Base-by-base conservation (phyloP, 495 filamentous ascomycete genomes). In the Cetradonia linearis region DNA sequence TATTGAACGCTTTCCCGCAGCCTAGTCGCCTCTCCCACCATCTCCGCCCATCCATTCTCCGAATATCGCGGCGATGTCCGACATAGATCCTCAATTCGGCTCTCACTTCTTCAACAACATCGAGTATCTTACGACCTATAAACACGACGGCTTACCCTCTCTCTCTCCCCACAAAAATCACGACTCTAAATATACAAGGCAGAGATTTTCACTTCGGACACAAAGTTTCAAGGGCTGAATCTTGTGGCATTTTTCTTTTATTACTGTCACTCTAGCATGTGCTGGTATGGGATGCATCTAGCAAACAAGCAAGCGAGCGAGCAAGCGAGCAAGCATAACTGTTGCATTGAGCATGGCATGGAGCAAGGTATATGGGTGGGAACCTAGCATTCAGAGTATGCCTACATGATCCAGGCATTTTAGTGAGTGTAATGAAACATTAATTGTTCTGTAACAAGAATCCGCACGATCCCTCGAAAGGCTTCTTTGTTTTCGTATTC, bases 141-240 rank as follows among this genome's bases (percentile, higher is more conserved):
- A 47, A 60, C 47, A 37, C 25, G 23, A 20, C 20, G 42, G 30
- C 20, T n/a, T 49, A 18, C 3, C 8, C 13, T 42, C 33, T 14
- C 38, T n/a, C 14, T 30, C 33, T 55, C n/a, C 25, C n/a, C 34
- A 31, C 11, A 44, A 55, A 49, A 13, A 56, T 47, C 40, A 33
- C 55, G 47, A 62, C 20, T 36, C 5, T 23, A 31, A n/a, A 28
- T 52, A 47, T 57, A 25, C 27, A 28, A 59, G 23, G 40, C 37
- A 40, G 25, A 14, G 11, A 20, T 13, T 58, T 54, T 60, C 27
- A 31, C 33, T 60, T 58, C 42, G 18, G 58, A 62, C 62, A 67
- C 50, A 62, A 59, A 54, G 62, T 57, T 66, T 70, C 68, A 70
- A 70, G 68, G 57, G 68, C 68, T 70, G 68, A 70, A 70, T 62